Conservation (phyloP, 108 stramenopile species). For the Bacterosira constricta region DNA sequence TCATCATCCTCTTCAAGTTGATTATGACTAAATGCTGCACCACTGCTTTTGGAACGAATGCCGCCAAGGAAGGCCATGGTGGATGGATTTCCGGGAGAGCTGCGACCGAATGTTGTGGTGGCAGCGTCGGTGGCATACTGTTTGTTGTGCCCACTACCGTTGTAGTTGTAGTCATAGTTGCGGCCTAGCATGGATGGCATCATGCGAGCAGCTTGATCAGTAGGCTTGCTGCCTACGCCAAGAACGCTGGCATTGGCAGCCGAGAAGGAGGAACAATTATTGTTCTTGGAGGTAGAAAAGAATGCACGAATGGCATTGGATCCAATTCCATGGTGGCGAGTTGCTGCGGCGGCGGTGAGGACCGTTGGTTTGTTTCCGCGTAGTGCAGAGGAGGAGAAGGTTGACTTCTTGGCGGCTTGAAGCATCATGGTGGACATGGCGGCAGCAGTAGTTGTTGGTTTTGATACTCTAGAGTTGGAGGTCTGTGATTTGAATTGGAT, state of each 20-base stretch:
- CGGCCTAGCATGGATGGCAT: not conserved
- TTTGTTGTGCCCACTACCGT: not conserved
- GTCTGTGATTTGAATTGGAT: too few species aligned
- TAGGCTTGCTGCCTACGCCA: not conserved
- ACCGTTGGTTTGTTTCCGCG: not conserved
- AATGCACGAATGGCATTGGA: not conserved
- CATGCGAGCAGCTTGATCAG: not conserved
- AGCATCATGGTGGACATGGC: slow-evolving; percentile 1
- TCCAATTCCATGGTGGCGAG: not conserved
- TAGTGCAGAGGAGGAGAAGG: not conserved
- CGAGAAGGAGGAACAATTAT: not conserved
- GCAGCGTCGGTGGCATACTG: not conserved
- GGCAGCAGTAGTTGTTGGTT: too few species aligned
- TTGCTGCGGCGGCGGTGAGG: not conserved
- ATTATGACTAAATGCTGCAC: slow-evolving; percentile 24
- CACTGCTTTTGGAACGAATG: slow-evolving; percentile 22
- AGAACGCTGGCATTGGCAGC: not conserved
- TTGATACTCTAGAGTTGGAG: too few species aligned
- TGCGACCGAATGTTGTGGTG: not conserved
- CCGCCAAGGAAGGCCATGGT: slow-evolving; percentile 29
- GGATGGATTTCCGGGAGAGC: slow-evolving; percentile 25
- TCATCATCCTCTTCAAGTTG: slow-evolving; percentile 14
- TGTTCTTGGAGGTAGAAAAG: not conserved
- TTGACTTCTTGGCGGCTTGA: slow-evolving; percentile 12
- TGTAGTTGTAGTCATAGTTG: not conserved